Conservation (phyloP, 2,329 filamentous ascomycete genomes). For the Penicillium sp. region DNA sequence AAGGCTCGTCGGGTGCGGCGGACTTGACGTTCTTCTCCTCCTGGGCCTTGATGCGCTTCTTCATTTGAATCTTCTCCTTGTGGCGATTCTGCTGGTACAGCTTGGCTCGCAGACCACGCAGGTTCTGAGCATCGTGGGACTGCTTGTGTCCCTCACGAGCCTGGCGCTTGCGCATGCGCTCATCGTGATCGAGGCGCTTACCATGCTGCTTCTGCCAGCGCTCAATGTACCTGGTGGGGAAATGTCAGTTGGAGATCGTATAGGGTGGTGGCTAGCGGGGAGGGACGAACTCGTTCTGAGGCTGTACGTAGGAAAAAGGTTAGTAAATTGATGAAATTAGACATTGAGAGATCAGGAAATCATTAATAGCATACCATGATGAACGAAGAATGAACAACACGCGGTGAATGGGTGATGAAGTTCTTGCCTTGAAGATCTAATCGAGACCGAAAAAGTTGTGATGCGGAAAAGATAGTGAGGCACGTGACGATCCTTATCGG, state of each 20-base stretch:
- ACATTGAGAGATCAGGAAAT: neutral
- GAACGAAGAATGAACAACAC: slow-evolving; percentile 21
- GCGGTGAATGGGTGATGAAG: slow-evolving; percentile 16
- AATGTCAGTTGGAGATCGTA: slow-evolving; percentile 14
- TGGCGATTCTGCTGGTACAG: slow-evolving; percentile 88
- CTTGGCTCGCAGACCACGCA: slow-evolving; percentile 89
- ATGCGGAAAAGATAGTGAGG: slow-evolving; percentile 23
- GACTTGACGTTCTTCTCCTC: slow-evolving; percentile 96
- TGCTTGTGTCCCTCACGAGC: slow-evolving; percentile 87
- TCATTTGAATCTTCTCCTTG: slow-evolving; percentile 98
- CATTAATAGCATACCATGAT: slow-evolving; percentile 31
- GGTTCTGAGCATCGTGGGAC: slow-evolving; percentile 87
- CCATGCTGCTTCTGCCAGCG: slow-evolving; percentile 68
- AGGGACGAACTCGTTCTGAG: slow-evolving; percentile 46
- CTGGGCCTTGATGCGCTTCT: slow-evolving; percentile 88
- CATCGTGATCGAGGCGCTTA: slow-evolving; percentile 73
- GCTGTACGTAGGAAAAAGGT: slow-evolving; percentile 23
- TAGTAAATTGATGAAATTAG: neutral
- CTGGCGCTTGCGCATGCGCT: slow-evolving; percentile 79
- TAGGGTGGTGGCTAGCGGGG: slow-evolving; percentile 14
- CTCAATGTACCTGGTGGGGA: slow-evolving; percentile 60
- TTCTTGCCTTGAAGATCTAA: slow-evolving; percentile 26
- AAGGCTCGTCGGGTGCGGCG: slow-evolving; percentile 71
- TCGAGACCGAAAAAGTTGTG: slow-evolving; percentile 28
- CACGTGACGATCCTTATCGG: slow-evolving; percentile 26